Percentiles rank a stretch among this genome's conserved stretches.
Conservation (phyloP, 305 asterid genomes). For the Fraxinus greggii region DNA sequence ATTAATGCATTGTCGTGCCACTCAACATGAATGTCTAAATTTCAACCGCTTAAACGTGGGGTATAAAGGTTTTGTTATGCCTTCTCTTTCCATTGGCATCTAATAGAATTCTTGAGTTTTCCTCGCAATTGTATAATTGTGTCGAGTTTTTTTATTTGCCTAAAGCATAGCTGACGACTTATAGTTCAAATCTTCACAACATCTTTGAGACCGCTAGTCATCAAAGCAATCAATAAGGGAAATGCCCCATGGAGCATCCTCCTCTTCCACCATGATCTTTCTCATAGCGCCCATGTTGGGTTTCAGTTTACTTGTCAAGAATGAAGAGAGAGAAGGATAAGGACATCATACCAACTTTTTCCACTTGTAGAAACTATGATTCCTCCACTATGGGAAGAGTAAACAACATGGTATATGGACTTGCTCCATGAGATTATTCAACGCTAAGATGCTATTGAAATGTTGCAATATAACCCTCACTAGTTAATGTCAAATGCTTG, state of each 20-base stretch:
- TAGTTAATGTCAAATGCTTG: neutral
- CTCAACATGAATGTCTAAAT: neutral
- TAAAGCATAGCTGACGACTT: neutral
- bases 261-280: neutral
- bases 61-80: neutral
- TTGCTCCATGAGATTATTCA: neutral
- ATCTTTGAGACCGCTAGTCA: neutral
- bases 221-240: neutral
- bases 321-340: neutral
- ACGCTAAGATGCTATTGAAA: neutral
- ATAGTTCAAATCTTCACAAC: neutral
- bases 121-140: neutral
- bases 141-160: neutral
- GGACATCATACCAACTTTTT: neutral
- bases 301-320: neutral
- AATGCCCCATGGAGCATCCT: neutral
- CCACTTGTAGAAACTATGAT: neutral
- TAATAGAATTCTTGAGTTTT: neutral
- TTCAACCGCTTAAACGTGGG: neutral
- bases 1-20: neutral
- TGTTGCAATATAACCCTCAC: neutral
- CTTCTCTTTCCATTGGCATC: neutral
- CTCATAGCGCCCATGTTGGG: neutral
- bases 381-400: neutral
- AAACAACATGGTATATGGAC: neutral